Conservation (phyloP, 75 land plant species). For the Gnetum montanum region DNA sequence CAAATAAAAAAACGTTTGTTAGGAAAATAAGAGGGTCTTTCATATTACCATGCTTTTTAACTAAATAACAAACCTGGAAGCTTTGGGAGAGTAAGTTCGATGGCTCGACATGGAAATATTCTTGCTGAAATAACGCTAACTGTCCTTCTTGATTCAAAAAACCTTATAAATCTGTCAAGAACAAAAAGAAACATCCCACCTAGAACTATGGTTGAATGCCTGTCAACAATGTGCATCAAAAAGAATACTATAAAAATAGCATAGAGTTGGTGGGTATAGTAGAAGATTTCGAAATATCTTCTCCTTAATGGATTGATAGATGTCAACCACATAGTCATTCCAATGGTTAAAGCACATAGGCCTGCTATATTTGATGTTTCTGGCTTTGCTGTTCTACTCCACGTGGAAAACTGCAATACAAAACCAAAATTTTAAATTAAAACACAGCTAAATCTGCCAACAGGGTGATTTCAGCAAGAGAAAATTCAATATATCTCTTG, state of each 20-base stretch:
- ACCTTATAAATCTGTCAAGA: conserved; percentile 53
- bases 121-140: conserved; percentile 35
- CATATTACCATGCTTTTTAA: too few species aligned
- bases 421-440: not conserved
- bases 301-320: conserved; percentile 56
- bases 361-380: conserved; percentile 65
- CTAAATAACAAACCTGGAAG: too few species aligned
- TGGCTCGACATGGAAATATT: conserved; percentile 44
- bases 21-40: too few species aligned
- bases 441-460: too few species aligned
- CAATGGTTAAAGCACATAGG: conserved; percentile 31
- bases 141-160: conserved; percentile 40
- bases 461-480: too few species aligned
- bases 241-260: conserved; percentile 53
- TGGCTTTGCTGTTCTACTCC: conserved; percentile 52
- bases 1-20: too few species aligned
- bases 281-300: conserved; percentile 59
- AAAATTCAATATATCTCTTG: too few species aligned
- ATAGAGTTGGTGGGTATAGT: conserved; percentile 71
- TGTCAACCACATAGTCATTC: conserved; percentile 67
- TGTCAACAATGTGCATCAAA: conserved; percentile 47
- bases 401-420: conserved; percentile 37
- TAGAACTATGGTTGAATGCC: conserved; percentile 44
- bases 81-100: conserved; percentile 45
- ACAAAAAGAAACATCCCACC: conserved; percentile 52